These are phyloP conservation scores for Yamadazyma friedrichii DNA, from an alignment of 1,139 yeast genomes.

Conservation along the genomic window DNA sequence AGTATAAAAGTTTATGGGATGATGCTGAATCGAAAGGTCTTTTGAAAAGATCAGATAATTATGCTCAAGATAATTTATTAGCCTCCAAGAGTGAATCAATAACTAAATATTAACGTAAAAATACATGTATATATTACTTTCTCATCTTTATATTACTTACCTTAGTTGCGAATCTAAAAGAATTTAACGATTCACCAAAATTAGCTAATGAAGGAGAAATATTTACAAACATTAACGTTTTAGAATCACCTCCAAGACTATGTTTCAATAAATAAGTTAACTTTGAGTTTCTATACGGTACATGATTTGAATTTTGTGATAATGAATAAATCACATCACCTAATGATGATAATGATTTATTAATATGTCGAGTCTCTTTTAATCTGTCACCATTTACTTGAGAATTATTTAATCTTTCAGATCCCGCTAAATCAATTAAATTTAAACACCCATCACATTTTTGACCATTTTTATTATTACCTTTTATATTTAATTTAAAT, in stretches of 20 bases:
- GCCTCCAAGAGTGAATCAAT: slow-evolving; percentile 2
- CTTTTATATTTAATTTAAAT: slow-evolving; percentile 62
- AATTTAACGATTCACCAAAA: slow-evolving; percentile 75
- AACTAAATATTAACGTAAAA: not conserved
- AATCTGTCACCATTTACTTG: slow-evolving; percentile 79
- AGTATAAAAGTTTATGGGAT: slow-evolving; percentile 49
- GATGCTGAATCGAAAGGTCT: slow-evolving; percentile 34
- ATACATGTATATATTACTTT: not conserved
- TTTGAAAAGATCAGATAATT: slow-evolving; percentile 37
- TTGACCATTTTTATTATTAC: slow-evolving; percentile 55
- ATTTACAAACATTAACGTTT: slow-evolving; percentile 92
- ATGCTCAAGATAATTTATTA: slow-evolving; percentile 26
- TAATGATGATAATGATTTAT: slow-evolving; percentile 80
- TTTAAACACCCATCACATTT: slow-evolving; percentile 62
- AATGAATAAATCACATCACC: slow-evolving; percentile 90
- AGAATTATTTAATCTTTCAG: slow-evolving; percentile 78
- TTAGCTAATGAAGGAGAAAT: slow-evolving; percentile 68
- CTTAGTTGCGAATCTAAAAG: slow-evolving; percentile 86
- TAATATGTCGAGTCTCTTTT: slow-evolving; percentile 86
- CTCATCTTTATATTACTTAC: slow-evolving; percentile 52
- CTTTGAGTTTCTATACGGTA: slow-evolving; percentile 57
- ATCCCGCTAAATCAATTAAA: slow-evolving; percentile 82
- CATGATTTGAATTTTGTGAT: slow-evolving; percentile 41
- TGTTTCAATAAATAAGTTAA: slow-evolving; percentile 81
- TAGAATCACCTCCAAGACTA: slow-evolving; percentile 82